phyloP scores from a whole-genome alignment of 768 basidiomycete species.

The Terana coerulea region DNA sequence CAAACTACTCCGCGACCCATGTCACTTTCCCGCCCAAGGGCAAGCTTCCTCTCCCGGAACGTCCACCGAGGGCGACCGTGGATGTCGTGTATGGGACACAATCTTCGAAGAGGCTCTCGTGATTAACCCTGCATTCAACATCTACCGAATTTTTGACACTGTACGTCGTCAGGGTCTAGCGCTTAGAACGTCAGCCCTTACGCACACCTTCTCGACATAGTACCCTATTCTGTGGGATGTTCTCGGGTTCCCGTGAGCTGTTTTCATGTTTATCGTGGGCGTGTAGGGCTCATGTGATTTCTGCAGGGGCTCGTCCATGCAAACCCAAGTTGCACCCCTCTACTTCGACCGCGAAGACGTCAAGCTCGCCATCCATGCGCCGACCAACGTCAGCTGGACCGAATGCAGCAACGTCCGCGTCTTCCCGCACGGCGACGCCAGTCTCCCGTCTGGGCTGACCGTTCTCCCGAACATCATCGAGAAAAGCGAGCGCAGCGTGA shows the following conservation, averaged over 20 bases:
- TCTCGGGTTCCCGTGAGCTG: slow-evolving; percentile 69
- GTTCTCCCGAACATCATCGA: slow-evolving; percentile 75
- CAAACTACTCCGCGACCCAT: slow-evolving; percentile 45
- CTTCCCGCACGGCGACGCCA: slow-evolving; percentile 57
- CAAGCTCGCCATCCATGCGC: slow-evolving; percentile 69
- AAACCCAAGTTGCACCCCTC: slow-evolving; percentile 52
- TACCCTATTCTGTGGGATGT: slow-evolving; percentile 76
- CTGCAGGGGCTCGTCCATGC: slow-evolving; percentile 48
- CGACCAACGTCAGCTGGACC: slow-evolving; percentile 52
- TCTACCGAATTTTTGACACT: slow-evolving; percentile 76
- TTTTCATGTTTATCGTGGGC: background rate
- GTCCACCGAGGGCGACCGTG: slow-evolving; percentile 40
- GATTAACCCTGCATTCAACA: slow-evolving; percentile 73
- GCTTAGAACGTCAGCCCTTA: background rate
- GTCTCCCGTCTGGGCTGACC: slow-evolving; percentile 56
- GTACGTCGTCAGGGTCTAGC: slow-evolving; percentile 28
- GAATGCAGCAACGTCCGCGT: slow-evolving; percentile 61
- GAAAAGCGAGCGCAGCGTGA: slow-evolving; percentile 64
- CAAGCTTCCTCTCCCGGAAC: slow-evolving; percentile 62
- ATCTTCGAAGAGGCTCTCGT: slow-evolving; percentile 59
- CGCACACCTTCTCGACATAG: slow-evolving; percentile 13
- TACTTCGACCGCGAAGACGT: slow-evolving; percentile 72
- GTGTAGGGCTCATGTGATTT: background rate
- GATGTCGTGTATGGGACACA: slow-evolving; percentile 65
- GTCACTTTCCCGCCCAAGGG: slow-evolving; percentile 66